These are phyloP conservation scores for Botryotinia narcissicola DNA, from an alignment of 2,329 filamentous ascomycete genomes.

Conservation along the genomic window DNA sequence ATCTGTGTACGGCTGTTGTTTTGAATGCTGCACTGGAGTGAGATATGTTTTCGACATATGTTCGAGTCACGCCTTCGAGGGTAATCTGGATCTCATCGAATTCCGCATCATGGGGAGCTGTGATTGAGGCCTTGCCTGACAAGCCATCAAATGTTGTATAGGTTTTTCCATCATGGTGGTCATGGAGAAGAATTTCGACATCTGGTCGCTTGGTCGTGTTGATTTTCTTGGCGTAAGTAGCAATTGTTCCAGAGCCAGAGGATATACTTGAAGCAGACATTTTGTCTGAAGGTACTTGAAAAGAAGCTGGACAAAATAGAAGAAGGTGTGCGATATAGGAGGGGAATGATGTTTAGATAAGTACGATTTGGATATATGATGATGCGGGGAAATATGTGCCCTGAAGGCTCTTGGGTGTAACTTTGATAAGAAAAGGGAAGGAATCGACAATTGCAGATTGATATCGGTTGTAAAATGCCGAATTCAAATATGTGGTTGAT, in stretches of 20 bases:
- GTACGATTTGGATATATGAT: constrained; percentile 10
- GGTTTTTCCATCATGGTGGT: constrained; percentile 31
- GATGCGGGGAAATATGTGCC: constrained; percentile 19
- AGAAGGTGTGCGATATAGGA: constrained; percentile 1
- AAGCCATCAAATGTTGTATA: constrained; percentile 37
- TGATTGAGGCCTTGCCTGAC: constrained; percentile 34
- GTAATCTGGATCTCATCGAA: constrained; percentile 39
- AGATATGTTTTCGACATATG: constrained; percentile 36
- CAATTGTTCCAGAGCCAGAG: constrained; percentile 32
- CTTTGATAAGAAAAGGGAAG: constrained; percentile 3
- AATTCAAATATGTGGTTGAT: background rate
- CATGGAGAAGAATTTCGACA: constrained; percentile 35
- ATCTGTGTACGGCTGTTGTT: constrained; percentile 36
- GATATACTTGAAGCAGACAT: constrained; percentile 31
- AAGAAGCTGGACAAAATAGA: constrained; percentile 14
- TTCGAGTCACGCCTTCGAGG: constrained; percentile 34
- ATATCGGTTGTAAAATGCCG: constrained; percentile 14
- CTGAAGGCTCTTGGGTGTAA: background rate
- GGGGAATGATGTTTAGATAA: background rate
- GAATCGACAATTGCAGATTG: constrained; percentile 18
- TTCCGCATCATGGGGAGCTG: constrained; percentile 32
- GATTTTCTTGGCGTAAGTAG: constrained; percentile 32
- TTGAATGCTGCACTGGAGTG: constrained; percentile 28
- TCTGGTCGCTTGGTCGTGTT: constrained; percentile 26
- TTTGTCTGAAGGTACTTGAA: constrained; percentile 12